phyloP scores from a whole-genome alignment of 2,329 filamentous ascomycete species.

The Penicillium crustosum region DNA sequence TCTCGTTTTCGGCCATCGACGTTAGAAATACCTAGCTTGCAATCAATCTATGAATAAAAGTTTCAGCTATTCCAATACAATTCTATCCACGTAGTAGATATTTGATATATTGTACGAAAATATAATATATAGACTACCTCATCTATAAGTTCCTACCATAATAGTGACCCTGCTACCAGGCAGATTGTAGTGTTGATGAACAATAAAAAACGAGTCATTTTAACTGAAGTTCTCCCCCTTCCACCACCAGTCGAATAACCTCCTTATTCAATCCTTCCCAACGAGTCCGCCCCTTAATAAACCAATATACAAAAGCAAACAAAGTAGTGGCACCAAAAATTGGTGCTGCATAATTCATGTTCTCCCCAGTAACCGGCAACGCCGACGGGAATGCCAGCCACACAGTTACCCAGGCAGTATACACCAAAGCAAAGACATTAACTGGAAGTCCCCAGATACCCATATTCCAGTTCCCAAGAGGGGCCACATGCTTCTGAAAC shows the following conservation, averaged over 20 bases:
- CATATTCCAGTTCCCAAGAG: slow-evolving; percentile 35
- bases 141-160: neutral
- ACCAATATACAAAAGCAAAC: slow-evolving; percentile 12
- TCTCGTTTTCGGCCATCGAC: neutral
- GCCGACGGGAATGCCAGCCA: slow-evolving; percentile 37
- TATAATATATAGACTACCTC: neutral
- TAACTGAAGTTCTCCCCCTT: slow-evolving; percentile 11
- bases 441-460: slow-evolving; percentile 26
- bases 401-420: slow-evolving; percentile 34
- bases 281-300: slow-evolving; percentile 10
- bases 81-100: neutral
- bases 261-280: slow-evolving; percentile 17
- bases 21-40: neutral
- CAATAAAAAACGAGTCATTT: neutral
- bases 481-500: slow-evolving; percentile 21
- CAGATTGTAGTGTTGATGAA: neutral
- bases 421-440: slow-evolving; percentile 39
- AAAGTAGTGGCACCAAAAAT: slow-evolving; percentile 27
- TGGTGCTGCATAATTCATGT: slow-evolving; percentile 43
- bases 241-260: slow-evolving; percentile 9
- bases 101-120: neutral
- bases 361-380: slow-evolving; percentile 35
- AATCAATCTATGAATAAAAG: too few species aligned
- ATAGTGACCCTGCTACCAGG: neutral
- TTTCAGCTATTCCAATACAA: too few species aligned